Evolutionary conservation across 140 eudicot genomes (phyloP).

Genomic region (Bidens hawaiensis): DNA sequence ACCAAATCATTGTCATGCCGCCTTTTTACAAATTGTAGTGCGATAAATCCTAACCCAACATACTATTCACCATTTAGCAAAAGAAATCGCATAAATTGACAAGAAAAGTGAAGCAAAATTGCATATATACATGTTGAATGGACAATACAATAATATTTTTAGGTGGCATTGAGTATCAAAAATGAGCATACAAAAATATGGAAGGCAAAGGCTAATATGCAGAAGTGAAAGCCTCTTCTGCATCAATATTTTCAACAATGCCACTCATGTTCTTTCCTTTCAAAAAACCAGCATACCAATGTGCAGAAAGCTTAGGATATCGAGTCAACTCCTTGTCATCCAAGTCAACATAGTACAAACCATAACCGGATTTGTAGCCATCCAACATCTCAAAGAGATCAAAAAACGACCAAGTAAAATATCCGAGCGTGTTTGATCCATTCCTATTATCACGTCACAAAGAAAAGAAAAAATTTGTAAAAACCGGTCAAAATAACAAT

Average conservation of each 20-base stretch:
- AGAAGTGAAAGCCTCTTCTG: constrained; percentile 8
- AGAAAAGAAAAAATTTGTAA: background rate
- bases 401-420: constrained; percentile 54
- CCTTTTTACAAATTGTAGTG: no score
- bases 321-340: constrained; percentile 52
- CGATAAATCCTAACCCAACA: no score
- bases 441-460: constrained; percentile 34
- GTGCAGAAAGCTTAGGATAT: constrained; percentile 57
- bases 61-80: no score
- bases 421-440: constrained; percentile 57
- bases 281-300: constrained; percentile 57
- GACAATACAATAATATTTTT: background rate
- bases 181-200: background rate
- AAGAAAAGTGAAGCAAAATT: no score
- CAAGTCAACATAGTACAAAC: constrained; percentile 56
- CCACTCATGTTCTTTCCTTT: constrained; percentile 27
- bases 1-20: no score
- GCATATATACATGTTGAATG: no score
- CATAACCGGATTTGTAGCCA: constrained; percentile 37
- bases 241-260: background rate
- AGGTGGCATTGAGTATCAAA: background rate
- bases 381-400: constrained; percentile 49
- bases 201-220: constrained; percentile 10
- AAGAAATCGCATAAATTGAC: no score
- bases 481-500: no score